Evolutionary conservation across 345 rosid species (phyloP), one percentile per base, ranked within the genome.

Genomic region (Psidium friedrichsthalianum): DNA sequence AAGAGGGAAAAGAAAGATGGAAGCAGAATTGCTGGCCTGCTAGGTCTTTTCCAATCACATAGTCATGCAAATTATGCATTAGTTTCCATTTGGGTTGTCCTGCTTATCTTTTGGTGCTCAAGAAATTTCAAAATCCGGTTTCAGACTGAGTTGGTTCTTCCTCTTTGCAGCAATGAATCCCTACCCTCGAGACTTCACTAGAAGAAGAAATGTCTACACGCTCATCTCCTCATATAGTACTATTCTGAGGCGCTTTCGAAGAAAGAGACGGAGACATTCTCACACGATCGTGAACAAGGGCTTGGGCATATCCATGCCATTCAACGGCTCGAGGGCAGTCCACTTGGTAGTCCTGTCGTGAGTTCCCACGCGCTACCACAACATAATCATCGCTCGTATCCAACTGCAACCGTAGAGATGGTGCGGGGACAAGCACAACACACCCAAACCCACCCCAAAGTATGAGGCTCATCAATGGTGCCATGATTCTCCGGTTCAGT

Each of bases 1-100:
- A 96, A 89, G 96, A 94, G 94, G 84, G 98, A 95, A 89, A 92
- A 96, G 86, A 98, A 95, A 88, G 99, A 98, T 96, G 99, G 99
- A 98, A 89, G 90, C 98, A 83, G 94, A 94, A 87, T 89, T 96
- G 85, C 98, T 95, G 88, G 93, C 96, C 61, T 98, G 99, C 93
- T 98, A 96, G 99, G 99, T 98, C 90, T 86, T 56, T 85, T 14
- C 76, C 49, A 22, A 13, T 21, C 18, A 57, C 81, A 36, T 74
- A 2, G 4, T 53, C 58, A 40, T 27, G 22, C 58, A n/a, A 36
- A 36, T 36, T 82, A 27, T 53, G 22, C 57, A 51, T 36, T 18
- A 51, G 10, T 51, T 0, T 51, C 22, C 40, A 51, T 40, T 56
- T 82, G 24, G 59, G 57, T 29, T 53, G 57, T 51, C 85, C 24